Percentiles rank a stretch among this genome's conserved stretches.
These are phyloP conservation scores for Tremella mesenterica DNA, from an alignment of 768 basidiomycete genomes.

Conservation along the genomic window DNA sequence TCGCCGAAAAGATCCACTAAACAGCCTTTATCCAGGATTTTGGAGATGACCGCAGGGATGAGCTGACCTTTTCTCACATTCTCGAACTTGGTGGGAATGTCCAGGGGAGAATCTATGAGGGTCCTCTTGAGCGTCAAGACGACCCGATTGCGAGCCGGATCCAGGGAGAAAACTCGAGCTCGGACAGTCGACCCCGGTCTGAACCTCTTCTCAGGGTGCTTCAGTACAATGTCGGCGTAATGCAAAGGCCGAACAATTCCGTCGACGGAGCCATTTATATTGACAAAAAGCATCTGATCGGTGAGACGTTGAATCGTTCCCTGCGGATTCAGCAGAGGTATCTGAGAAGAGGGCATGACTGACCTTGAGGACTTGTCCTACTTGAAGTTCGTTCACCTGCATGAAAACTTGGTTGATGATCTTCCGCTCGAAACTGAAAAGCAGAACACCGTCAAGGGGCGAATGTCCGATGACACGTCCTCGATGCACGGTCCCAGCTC, in stretches of 20 bases:
- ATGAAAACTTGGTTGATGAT: conserved; percentile 79
- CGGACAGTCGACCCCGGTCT: conserved; percentile 72
- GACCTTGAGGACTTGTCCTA: conserved; percentile 79
- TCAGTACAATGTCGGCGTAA: conserved; percentile 88
- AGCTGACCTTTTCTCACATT: conserved; percentile 64
- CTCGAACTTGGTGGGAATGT: conserved; percentile 58
- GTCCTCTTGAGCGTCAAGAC: conserved; percentile 85
- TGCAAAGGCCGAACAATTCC: conserved; percentile 91
- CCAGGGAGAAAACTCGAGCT: conserved; percentile 74
- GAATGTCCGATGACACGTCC: conserved; percentile 83
- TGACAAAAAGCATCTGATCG: conserved; percentile 71
- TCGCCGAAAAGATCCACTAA: conserved; percentile 88
- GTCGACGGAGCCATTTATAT: conserved; percentile 76
- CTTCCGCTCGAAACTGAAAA: conserved; percentile 74
- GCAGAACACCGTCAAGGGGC: conserved; percentile 74
- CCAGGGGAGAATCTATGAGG: conserved; percentile 68
- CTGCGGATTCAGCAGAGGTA: conserved; percentile 16
- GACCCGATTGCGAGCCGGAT: conserved; percentile 70
- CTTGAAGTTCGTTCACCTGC: conserved; percentile 67
- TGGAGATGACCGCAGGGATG: conserved; percentile 74
- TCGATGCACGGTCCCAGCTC: conserved; percentile 63
- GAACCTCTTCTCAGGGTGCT: conserved; percentile 85
- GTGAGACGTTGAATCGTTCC: conserved; percentile 73
- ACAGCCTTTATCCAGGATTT: conserved; percentile 67
- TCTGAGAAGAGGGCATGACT: not conserved